These are phyloP conservation scores for Papiliotrema fonsecae DNA, from an alignment of 1,284 basidiomycete species.

Conservation along the genomic window DNA sequence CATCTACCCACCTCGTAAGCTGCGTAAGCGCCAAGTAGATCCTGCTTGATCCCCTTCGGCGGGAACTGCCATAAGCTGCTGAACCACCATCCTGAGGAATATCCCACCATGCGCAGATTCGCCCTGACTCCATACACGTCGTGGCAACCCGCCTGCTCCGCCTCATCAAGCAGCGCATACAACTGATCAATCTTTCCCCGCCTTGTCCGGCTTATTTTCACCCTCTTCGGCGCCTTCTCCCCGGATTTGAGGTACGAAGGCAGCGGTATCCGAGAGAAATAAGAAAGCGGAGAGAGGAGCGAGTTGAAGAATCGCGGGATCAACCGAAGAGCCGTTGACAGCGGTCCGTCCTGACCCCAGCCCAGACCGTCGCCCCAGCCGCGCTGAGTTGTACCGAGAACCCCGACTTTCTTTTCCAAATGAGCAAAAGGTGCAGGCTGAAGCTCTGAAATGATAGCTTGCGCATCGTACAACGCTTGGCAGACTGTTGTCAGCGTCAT, in stretches of 20 bases:
- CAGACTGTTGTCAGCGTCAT: slow-evolving; percentile 11
- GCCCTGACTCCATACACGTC: slow-evolving; percentile 11
- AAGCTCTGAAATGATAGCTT: slow-evolving; percentile 22
- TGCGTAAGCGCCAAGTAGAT: slow-evolving; percentile 29
- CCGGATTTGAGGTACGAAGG: slow-evolving; percentile 6
- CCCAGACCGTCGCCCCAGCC: slow-evolving; percentile 36
- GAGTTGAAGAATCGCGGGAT: slow-evolving; percentile 59
- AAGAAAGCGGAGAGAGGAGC: slow-evolving; percentile 50
- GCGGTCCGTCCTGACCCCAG: slow-evolving; percentile 36
- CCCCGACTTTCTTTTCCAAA: slow-evolving; percentile 20
- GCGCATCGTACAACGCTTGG: slow-evolving; percentile 25
- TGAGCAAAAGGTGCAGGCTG: slow-evolving; percentile 24
- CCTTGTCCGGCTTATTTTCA: slow-evolving; percentile 45
- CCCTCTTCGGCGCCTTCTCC: slow-evolving; percentile 30
- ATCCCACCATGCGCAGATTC: slow-evolving; percentile 1
- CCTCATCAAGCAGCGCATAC: slow-evolving; percentile 1
- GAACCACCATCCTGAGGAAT: not conserved
- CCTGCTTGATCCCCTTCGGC: slow-evolving; percentile 36
- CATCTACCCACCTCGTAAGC: slow-evolving; percentile 27
- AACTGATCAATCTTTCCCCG: slow-evolving; percentile 3
- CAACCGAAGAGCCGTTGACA: slow-evolving; percentile 23
- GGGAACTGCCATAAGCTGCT: slow-evolving; percentile 31
- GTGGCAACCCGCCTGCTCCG: slow-evolving; percentile 5
- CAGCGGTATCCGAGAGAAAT: slow-evolving; percentile 50
- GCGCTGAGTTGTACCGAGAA: slow-evolving; percentile 3